Conservation (phyloP, 108 stramenopile species). For the Skeletonema marinoi region DNA sequence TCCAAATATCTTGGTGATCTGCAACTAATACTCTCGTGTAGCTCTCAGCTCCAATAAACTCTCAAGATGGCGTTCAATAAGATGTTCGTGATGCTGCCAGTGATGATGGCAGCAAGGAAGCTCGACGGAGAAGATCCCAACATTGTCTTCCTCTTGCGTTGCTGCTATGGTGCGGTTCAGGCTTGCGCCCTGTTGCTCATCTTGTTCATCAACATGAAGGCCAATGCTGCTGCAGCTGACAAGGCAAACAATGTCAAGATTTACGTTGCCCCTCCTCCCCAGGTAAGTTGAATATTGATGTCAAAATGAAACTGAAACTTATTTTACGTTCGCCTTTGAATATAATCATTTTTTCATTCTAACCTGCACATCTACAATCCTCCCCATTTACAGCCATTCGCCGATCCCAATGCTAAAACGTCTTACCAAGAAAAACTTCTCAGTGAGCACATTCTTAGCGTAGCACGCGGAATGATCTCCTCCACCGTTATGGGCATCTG, state of each 20-base stretch:
- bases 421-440: conserved; percentile 69
- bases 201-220: conserved; percentile 65
- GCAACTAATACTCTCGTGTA: no score
- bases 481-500: conserved; percentile 78
- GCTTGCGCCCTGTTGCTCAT: conserved; percentile 57
- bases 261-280: conserved; percentile 80
- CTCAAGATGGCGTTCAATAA: conserved; percentile 65
- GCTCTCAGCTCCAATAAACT: background rate
- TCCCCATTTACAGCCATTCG: conserved; percentile 62
- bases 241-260: conserved; percentile 49
- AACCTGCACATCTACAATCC: background rate
- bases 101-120: conserved; percentile 88
- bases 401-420: conserved; percentile 77
- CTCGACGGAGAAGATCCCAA: conserved; percentile 86
- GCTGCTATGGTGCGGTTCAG: conserved; percentile 75
- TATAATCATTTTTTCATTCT: no score
- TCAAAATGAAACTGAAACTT: background rate
- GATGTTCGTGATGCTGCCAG: conserved; percentile 85
- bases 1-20: no score
- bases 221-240: conserved; percentile 32
- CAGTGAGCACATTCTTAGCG: conserved; percentile 51
- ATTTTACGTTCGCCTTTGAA: background rate
- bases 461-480: conserved; percentile 60
- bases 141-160: conserved; percentile 69
- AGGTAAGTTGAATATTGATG: conserved; percentile 48